Percentiles rank a stretch among this genome's conserved stretches.
Conservation (phyloP, 2,329 filamentous ascomycete species). For the Neofusicoccum cordaticola region DNA sequence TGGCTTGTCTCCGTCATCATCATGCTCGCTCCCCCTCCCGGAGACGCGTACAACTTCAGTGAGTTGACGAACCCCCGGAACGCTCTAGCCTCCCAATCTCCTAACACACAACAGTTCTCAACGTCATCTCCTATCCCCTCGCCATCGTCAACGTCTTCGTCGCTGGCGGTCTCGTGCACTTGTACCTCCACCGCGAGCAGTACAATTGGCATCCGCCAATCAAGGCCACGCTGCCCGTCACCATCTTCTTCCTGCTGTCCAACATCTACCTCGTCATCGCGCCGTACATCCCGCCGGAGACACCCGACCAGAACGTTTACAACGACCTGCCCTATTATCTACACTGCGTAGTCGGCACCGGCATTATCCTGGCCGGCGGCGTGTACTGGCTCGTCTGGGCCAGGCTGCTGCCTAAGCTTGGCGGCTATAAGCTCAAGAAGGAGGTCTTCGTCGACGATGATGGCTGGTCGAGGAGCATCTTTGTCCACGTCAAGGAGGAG, state of each 20-base stretch:
- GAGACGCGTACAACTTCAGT: slow-evolving; percentile 65
- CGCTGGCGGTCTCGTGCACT: slow-evolving; percentile 47
- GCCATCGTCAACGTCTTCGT: slow-evolving; percentile 56
- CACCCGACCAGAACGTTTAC: slow-evolving; percentile 50
- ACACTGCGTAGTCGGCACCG: slow-evolving; percentile 53
- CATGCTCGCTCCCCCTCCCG: slow-evolving; percentile 65
- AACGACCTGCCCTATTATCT: slow-evolving; percentile 52
- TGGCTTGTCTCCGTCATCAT: slow-evolving; percentile 64
- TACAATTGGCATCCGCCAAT: slow-evolving; percentile 51
- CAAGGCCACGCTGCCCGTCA: slow-evolving; percentile 50
- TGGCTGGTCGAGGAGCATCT: slow-evolving; percentile 40
- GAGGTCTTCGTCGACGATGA: slow-evolving; percentile 34
- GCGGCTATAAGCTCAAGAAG: slow-evolving; percentile 36
- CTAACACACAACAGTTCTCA: slow-evolving; percentile 26
- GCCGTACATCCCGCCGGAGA: slow-evolving; percentile 50
- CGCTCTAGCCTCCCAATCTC: not conserved
- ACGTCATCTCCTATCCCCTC: slow-evolving; percentile 63
- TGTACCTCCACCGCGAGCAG: slow-evolving; percentile 43
- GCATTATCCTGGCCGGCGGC: slow-evolving; percentile 49
- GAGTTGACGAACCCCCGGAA: slow-evolving; percentile 25
- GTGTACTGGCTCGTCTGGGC: slow-evolving; percentile 55
- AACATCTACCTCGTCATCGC: slow-evolving; percentile 54
- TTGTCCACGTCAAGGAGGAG: slow-evolving; percentile 25
- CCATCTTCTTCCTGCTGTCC: slow-evolving; percentile 52
- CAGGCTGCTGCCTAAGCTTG: slow-evolving; percentile 45